Base-by-base conservation (phyloP, 176 grass and related monocot genomes). In the Microstegium vimineum region DNA sequence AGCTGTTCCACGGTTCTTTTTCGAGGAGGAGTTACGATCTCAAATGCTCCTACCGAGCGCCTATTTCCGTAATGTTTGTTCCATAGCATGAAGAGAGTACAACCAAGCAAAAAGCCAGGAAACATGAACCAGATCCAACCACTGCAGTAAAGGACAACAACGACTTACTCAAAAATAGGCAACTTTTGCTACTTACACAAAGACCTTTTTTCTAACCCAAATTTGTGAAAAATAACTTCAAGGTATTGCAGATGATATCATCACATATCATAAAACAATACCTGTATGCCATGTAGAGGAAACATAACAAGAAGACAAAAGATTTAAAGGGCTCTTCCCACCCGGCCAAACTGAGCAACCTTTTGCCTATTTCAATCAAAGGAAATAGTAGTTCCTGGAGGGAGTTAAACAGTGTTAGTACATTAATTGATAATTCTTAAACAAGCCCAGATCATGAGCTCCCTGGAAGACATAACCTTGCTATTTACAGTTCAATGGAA, bases 291-390 rank as follows among this genome's bases (percentile, higher is more conserved):
- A 90, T 56, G 87, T 86, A 99, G 52, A 99, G 80, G 27, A 95
- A 84, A 32, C 88, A 77, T 52, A 93, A 61, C 66, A 99, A 84
- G 87, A 99, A 90, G 20, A 90, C 85, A 17, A 80, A 82, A 80
- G 93, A 99, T 86, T 95, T 95, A 16, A 95, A 87, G 49, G 85
- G 85, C 76, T 99, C 93, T 85, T 95, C 91, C 91, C 96, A 99
- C 57, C 91, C 89, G 0, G 84, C 85, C 85, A 99, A 85, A 87
- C 62, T 82, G 42, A 77, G 31, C 62, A 95, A 82, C 35, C 51
- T 26, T 86, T 93, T 94, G 28, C 91, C 93, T 75, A 99, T 80
- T 88, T 95, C 83, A 62, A 93, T 82, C 74, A 94, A 89, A 73
- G 96, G 96, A 90, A 95, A 92, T 60, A 95, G 71, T 62, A 99